Evolutionary conservation across 164 flowering plant species (phyloP).

Genomic region (Cinnamomum micranthum): DNA sequence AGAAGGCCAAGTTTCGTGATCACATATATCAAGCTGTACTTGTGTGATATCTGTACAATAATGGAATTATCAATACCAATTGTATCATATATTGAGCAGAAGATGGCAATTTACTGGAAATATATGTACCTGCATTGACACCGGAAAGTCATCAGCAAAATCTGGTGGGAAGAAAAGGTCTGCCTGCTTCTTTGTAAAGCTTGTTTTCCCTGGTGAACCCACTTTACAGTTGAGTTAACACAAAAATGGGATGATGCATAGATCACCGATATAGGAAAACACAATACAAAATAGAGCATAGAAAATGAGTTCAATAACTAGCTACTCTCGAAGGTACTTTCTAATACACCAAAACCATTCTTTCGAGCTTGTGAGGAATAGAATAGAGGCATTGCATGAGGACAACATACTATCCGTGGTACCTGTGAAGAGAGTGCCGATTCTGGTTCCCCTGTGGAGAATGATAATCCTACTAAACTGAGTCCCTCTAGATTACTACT

Average conservation of each 20-base stretch:
- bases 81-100: background rate
- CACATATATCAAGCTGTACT: constrained; percentile 77
- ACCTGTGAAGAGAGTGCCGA: too few species aligned
- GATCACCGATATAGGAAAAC: background rate
- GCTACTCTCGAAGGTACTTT: too few species aligned
- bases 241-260: background rate
- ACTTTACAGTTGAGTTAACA: background rate
- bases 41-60: constrained; percentile 77
- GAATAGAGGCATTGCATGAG: too few species aligned
- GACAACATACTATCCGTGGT: too few species aligned
- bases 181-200: constrained; percentile 93
- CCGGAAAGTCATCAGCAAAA: constrained; percentile 98
- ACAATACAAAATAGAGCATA: background rate
- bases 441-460: too few species aligned
- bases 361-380: too few species aligned
- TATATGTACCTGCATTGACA: constrained; percentile 86
- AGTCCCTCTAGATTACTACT: too few species aligned
- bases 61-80: background rate
- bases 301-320: too few species aligned
- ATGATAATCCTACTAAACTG: too few species aligned
- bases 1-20: constrained; percentile 95
- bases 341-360: too few species aligned
- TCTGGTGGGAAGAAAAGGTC: constrained; percentile 99
- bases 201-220: constrained; percentile 65
- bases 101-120: background rate